Base-by-base conservation (phyloP, 116 monocot genomes). In the Papilionanthe hybrid region DNA sequence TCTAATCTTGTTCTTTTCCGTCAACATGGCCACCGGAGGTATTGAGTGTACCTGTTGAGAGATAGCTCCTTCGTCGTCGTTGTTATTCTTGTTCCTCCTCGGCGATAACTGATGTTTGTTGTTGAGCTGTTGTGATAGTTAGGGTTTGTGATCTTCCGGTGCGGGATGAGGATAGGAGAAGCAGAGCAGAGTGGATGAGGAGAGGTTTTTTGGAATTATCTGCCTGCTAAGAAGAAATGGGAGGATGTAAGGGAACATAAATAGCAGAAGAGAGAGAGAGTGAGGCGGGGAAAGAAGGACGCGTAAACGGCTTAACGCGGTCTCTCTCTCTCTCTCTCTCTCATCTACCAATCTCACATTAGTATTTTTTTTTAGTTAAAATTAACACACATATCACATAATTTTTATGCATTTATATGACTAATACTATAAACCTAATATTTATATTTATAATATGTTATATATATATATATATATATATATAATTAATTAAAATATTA, bases 41-140 rank as follows among this genome's bases (percentile, higher is more conserved):
- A 37, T 13, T 53, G 53, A 17, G 13, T 18, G 5, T 37, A 32
- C 37, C 13, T 71, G 0, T 5, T 37, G 4, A 15, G 29, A 37
- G 5, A 4, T 71, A 32, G 11, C 41, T 22, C 42, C 20, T 10
- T 20, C 43, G 41, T 20, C n/a, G 20, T 20, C 20, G 11, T 73
- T 7, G 2, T 18, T 73, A 8, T 42, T 87, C 91, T 96, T 96
- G 72, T 92, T 89, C 84, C 93, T 96, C 77, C 96, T 93, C 30
- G 96, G 96, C 28, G 96, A 93, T 19, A 11, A 7, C 23, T 15
- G 37, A 15, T 4, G 10, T 30, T 28, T 30, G 2, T 18, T 15
- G 13, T 28, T 13, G 69, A 30, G 69, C 32, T 30, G 69, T 15
- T 30, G 28, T 17, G 18, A 53, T 53, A 53, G 53, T 15, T 53